These are phyloP conservation scores for Hygrocybe punicea DNA, from an alignment of 768 basidiomycete species.

Conservation along the genomic window DNA sequence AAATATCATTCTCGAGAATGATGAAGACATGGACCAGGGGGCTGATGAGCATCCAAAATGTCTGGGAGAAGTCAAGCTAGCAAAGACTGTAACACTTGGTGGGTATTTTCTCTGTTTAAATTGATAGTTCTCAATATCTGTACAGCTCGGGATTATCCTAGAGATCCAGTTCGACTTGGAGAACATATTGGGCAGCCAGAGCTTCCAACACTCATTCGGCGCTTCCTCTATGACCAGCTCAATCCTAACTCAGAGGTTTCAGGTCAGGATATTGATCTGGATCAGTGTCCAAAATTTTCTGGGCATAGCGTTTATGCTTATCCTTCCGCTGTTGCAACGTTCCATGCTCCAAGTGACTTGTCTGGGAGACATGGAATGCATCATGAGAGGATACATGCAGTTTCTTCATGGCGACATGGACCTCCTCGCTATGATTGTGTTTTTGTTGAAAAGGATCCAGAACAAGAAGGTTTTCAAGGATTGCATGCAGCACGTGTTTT, in stretches of 20 bases:
- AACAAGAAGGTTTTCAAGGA: conserved; percentile 16
- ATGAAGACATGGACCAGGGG: too few relatives aligned
- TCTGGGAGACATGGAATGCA: conserved; percentile 28
- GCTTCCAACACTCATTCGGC: conserved; percentile 20
- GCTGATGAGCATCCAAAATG: too few relatives aligned
- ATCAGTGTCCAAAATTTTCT: conserved; percentile 15
- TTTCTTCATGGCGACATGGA: conserved; percentile 20
- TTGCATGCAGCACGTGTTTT: conserved; percentile 23
- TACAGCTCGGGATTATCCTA: background rate
- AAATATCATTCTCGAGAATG: too few relatives aligned
- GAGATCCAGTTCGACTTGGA: background rate
- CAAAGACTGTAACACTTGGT: too few relatives aligned
- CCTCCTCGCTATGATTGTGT: conserved; percentile 21
- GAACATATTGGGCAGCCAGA: conserved; percentile 8
- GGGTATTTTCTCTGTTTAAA: too few relatives aligned
- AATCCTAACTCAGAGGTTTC: conserved; percentile 12
- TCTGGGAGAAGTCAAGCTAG: too few relatives aligned
- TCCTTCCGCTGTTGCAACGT: conserved; percentile 16
- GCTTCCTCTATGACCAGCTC: conserved; percentile 26
- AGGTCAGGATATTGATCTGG: conserved; percentile 10
- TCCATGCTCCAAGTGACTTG: conserved; percentile 30
- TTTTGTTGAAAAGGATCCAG: conserved; percentile 18
- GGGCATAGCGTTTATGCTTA: conserved; percentile 14
- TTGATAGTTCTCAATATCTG: conserved; percentile 15
- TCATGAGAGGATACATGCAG: conserved; percentile 22